Evolutionary conservation across 208 protist genomes (phyloP).

Genomic region (Herpetomonas muscarum): DNA sequence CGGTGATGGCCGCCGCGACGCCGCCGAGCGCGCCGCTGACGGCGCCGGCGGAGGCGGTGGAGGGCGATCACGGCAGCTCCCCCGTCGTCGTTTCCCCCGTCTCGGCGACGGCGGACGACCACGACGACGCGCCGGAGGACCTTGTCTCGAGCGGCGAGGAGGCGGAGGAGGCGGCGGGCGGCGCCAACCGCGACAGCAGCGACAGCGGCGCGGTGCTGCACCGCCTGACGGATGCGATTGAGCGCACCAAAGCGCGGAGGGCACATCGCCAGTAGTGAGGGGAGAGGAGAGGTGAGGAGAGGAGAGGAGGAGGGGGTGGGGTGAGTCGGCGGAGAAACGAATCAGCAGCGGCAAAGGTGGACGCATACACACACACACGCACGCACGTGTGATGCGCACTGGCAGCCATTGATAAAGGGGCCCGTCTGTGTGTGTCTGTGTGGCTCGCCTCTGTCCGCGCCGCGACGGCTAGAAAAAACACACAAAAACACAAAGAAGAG

Average conservation of each 20-base stretch:
- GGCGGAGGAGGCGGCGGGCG: not conserved
- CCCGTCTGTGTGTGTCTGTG: too few species aligned
- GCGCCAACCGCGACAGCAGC: not conserved
- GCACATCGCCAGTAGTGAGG: not conserved
- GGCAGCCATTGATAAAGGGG: too few species aligned
- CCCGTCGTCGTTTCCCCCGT: too few species aligned
- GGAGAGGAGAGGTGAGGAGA: not conserved
- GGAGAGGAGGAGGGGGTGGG: not conserved
- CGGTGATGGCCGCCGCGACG: too few species aligned
- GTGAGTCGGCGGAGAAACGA: too few species aligned
- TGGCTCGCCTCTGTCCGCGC: too few species aligned
- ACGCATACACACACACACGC: too few species aligned
- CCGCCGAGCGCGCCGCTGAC: conserved; percentile 1
- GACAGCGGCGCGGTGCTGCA: conserved; percentile 17
- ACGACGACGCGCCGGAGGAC: conserved; percentile 1
- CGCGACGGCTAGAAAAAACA: conserved; percentile 4
- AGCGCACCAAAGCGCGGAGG: conserved; percentile 19
- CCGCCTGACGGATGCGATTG: conserved; percentile 31
- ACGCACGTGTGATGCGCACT: too few species aligned
- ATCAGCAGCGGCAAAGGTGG: too few species aligned
- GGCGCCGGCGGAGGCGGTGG: too few species aligned
- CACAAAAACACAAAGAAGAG: conserved; percentile 4
- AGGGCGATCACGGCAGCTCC: too few species aligned
- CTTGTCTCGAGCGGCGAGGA: conserved; percentile 8
- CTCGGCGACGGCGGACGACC: not conserved